A percentile compares a stretch with the other conserved stretches of the same genome.
Conservation (phyloP, 345 rosid species). For the Salix purpurea region DNA sequence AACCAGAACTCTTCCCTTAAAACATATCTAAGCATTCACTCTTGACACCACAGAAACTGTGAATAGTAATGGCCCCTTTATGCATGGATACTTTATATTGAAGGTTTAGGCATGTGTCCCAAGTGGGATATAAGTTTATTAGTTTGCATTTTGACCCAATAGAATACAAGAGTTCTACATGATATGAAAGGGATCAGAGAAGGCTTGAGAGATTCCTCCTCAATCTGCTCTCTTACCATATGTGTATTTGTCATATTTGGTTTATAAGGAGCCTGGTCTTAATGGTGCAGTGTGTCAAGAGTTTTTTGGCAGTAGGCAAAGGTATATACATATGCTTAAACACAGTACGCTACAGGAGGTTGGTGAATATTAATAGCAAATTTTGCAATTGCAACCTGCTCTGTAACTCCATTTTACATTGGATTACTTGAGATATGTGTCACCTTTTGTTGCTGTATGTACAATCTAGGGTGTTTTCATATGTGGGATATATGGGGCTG, state of each 20-base stretch:
- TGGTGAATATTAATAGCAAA: not conserved
- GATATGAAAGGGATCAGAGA: not conserved
- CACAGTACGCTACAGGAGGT: not conserved
- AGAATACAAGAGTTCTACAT: not conserved
- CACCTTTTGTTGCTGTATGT: not conserved
- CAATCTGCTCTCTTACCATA: not conserved
- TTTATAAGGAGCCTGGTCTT: not conserved
- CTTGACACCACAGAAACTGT: not conserved
- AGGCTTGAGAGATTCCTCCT: not conserved
- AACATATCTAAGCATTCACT: not conserved
- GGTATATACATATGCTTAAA: not conserved
- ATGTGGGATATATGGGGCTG: not conserved
- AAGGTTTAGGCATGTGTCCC: not conserved
- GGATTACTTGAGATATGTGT: not conserved
- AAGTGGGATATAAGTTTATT: not conserved
- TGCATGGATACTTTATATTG: not conserved
- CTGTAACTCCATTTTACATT: not conserved
- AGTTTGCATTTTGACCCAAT: not conserved
- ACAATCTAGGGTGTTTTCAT: not conserved
- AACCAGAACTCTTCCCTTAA: not conserved
- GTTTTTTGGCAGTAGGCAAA: not conserved
- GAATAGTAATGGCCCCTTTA: not conserved
- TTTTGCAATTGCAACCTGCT: not conserved
- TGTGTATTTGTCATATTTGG: not conserved
- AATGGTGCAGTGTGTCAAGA: not conserved